Evolutionary conservation across 306 rosid genomes (phyloP), one percentile per base, ranked within the genome.

Genomic region (Myrica gale): DNA sequence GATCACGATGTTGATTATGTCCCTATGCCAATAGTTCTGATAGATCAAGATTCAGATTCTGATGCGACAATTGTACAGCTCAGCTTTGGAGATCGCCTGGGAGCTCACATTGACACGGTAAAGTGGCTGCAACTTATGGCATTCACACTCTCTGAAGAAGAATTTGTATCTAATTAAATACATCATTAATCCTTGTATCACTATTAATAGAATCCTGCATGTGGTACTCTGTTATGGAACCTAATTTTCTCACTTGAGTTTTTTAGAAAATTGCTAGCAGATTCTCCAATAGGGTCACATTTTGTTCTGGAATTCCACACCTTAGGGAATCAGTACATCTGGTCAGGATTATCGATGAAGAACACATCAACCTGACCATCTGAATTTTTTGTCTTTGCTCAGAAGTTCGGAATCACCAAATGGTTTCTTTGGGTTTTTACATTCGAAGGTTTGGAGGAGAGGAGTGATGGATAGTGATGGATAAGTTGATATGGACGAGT

Each of bases 21-120:
- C 73, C 96, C 96, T 11, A 92, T 85, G 96, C 97, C 99, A 78
- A 84, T 92, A 50, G 96, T 95, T 77, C 44, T 84, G 81, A 95
- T 95, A 20, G 86, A 90, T 83, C 99, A 95, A 86, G 96, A 89
- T 78, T 89, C 97, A 39, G 89, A 95, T 82, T 83, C 93, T 53
- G 93, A 77, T 76, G 92, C 99, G 55, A 90, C 99, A 50, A 89
- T 85, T 77, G 98, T 90, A 74, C 93, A 95, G 78, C 83, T 95
- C 82, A 90, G 97, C 88, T 95, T 92, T 87, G 98, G 97, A 5
- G 97, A 95, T 92, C 93, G 93, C 77, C 98, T 95, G 68, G 99
- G 99, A 81, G 99, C 99, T 82, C 96, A 92, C 73, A 73, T 95
- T 83, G 99, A 95, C 76, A 95, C 97, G 78, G 98, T 95, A 82